Evolutionary conservation across 1,139 yeast genomes (phyloP), one percentile per base, ranked within the genome.

Genomic region (Yamadazyma diddensiae): DNA sequence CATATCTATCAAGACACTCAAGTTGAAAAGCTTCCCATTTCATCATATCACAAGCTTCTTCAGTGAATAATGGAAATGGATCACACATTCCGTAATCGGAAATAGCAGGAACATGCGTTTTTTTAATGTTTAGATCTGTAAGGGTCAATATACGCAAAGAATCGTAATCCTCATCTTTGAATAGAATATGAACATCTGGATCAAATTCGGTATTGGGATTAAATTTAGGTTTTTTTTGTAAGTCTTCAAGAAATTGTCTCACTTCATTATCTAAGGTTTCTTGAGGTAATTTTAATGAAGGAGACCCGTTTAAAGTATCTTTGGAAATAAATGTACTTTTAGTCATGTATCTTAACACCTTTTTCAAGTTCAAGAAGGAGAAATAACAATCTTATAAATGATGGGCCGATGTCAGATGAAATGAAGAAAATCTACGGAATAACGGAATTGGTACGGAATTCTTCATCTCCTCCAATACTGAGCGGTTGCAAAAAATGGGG

Each of bases 1-100:
- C 61, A 35, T 43, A 57, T 5, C 52, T 42, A 6, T 46, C 39
- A 17, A 60, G 31, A 8, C 52, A 42, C 5, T 51, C 38, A 2
- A 47, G 43, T 38, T 52, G 55, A 22, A 60, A 43, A 1, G 55
- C 50, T 43, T 60, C 66, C 58, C 61, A 60, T 29, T 57, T 46
- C 42, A 59, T 43, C 45, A 59, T 56, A 36, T 57, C 53, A 31
- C 56, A 53, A 8, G 65, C 65, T 40, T 58, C 64, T 34, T 52
- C 47, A 4, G 59, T 45, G 27, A 59, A 45, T 14, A 59, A 39
- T 14, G 63, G 62, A 34, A 59, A 59, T 11, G 65, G 65, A 28
- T 49, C 53, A 7, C 54, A 45, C 5, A 56, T 62, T 4, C 54
- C 66, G 30, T 57, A 43, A 23, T 53, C 50, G 15, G 53, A 45